phyloP scores from a whole-genome alignment of 2,329 filamentous ascomycete species.

The Diaporthe longicolla region DNA sequence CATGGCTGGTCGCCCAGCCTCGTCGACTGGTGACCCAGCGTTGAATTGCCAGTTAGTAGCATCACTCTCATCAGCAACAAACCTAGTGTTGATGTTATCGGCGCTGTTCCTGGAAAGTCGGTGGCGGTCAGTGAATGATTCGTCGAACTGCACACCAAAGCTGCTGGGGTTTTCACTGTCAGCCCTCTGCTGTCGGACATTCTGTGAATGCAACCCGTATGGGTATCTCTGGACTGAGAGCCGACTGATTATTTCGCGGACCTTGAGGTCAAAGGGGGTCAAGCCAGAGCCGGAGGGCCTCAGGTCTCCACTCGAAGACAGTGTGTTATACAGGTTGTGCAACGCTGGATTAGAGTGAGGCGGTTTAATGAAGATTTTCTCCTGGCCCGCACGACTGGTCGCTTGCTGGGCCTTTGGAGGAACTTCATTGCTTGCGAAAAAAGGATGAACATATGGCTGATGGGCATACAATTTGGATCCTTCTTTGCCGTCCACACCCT shows the following conservation, averaged over 20 bases:
- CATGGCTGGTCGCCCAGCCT: conserved; percentile 48
- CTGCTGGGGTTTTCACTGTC: conserved; percentile 55
- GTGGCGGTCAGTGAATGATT: conserved; percentile 57
- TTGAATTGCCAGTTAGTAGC: conserved; percentile 64
- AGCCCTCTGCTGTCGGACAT: conserved; percentile 53
- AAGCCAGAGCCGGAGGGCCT: conserved; percentile 39
- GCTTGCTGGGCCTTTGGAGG: conserved; percentile 35
- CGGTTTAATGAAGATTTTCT: conserved; percentile 27
- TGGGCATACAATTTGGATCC: conserved; percentile 41
- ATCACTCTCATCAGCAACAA: conserved; percentile 63
- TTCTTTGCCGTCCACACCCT: conserved; percentile 31
- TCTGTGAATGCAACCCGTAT: conserved; percentile 35
- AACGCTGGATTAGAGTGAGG: conserved; percentile 27
- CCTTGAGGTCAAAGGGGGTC: conserved; percentile 45
- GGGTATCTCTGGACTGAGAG: conserved; percentile 37
- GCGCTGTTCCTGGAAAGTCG: conserved; percentile 65
- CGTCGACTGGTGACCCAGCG: conserved; percentile 57
- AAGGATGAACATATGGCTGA: conserved; percentile 33
- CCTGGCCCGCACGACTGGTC: conserved; percentile 36
- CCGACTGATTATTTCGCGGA: conserved; percentile 44
- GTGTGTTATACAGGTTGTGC: conserved; percentile 11
- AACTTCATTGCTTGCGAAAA: conserved; percentile 10
- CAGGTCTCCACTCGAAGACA: conserved; percentile 49
- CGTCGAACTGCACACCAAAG: conserved; percentile 64
- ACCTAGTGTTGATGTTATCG: conserved; percentile 74